Evolutionary conservation across 345 rosid genomes (phyloP), one percentile per base, ranked within the genome.

Genomic region (Euphorbia tirucalli): DNA sequence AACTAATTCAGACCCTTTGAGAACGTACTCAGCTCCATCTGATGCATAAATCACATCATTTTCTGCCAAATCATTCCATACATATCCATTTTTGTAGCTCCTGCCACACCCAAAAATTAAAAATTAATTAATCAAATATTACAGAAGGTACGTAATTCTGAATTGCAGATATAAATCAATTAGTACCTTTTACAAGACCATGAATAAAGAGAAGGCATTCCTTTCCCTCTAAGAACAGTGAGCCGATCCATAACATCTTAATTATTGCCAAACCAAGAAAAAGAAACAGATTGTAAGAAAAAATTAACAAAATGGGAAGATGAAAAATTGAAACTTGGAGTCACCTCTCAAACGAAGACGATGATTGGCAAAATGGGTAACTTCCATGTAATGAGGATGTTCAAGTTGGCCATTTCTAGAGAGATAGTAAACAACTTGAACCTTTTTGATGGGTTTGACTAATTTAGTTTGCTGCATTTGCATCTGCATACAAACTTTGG

Each of bases 141-240:
- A 32, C 27, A 46, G 1, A 25, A 32, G 9, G 0, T 52, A 21
- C 19, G 19, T 52, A 10, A 1, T 52, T 52, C 1, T 15, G 35
- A 70, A 31, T 5, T 19, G 7, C 18, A 49, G 15, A 8, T 24
- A 13, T 22, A n/a, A 54, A 60, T 60, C 4, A 2, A 35, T 35
- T 35, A 35, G 7, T 73, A 91, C 98, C 98, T 89, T 83, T 93
- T 93, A 77, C 89, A 87, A 39, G 98, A 91, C 98, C 98, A 93
- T 46, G 98, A 89, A 58, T 91, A 93, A 21, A 86, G 75, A 30
- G 91, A 84, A 1, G 93, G 87, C 93, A 91, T 87, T 72, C 84
- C 93, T 82, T 88, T 91, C 71, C 98, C 97, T 77, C 97, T 86
- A 3, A 91, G 84, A 65, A 82, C 80, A 1, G 85, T 85, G 63